Evolutionary conservation across 2,329 filamentous ascomycete species (phyloP), one percentile per base, ranked within the genome.

Genomic region (Periconia sp.): DNA sequence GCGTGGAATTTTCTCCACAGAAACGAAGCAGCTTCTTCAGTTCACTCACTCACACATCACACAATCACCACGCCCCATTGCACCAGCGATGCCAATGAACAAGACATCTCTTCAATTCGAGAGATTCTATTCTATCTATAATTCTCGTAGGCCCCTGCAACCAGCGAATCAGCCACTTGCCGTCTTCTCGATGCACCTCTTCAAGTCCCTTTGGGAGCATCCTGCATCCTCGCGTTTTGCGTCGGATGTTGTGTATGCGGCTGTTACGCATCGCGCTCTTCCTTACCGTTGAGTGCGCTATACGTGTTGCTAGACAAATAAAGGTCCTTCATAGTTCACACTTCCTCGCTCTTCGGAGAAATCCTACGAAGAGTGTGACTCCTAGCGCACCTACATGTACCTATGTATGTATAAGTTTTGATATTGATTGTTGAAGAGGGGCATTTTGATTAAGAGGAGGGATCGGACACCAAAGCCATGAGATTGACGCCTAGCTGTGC

Each of bases 311-410:
- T 69, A 81, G 66, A 81, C 50, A 55, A 74, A 79, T 60, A 63
- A 62, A 65, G 77, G 78, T 77, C 78, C 77, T 76, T 81, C 79
- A 81, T 81, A 81, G 79, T 81, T 80, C 79, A 79, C 76, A 73
- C 75, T 77, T 71, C 70, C 71, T 77, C 72, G 71, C 77, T 77
- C 76, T 77, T 68, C 69, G 57, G 69, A 71, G 72, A 45, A 52
- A 46, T 66, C 64, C 76, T 68, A 76, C 70, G 72, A 72, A 72
- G 71, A 76, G 76, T 76, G 76, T 79, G 79, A 80, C 79, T 81
- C 79, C 79, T 77, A 76, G 76, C 68, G 74, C 73, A 77, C 78
- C 77, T 74, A 81, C 78, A 80, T 74, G 45, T n/a, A 45, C 15
- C 3, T 37, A 37, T 37, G 15, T 5, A 13, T 13, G 18, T 7